Percentiles rank a stretch among this genome's conserved stretches.
phyloP scores from a whole-genome alignment of 2,329 filamentous ascomycete genomes.

The Aureobasidium mangrovei region DNA sequence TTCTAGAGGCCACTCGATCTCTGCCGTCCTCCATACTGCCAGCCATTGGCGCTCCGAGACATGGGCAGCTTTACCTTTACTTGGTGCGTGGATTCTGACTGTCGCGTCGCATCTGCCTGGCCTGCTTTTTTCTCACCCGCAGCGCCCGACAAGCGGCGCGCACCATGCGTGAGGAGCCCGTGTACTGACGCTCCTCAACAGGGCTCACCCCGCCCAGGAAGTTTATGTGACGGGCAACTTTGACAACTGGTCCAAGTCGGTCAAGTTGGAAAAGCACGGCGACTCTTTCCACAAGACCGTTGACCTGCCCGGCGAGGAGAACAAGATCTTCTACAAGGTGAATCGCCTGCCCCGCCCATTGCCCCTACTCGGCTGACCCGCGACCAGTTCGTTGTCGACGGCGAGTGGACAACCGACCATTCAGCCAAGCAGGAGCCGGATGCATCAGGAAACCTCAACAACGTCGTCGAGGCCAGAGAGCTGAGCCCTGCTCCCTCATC shows the following conservation, averaged over 20 bases:
- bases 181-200: slow-evolving; percentile 33
- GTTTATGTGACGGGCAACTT: slow-evolving; percentile 96
- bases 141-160: background rate
- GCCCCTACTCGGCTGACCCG: slow-evolving; percentile 13
- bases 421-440: slow-evolving; percentile 75
- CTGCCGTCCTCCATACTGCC: background rate
- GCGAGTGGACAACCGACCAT: slow-evolving; percentile 76
- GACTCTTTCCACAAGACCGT: slow-evolving; percentile 73
- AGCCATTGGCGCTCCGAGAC: slow-evolving; percentile 18
- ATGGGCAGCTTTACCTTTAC: slow-evolving; percentile 64
- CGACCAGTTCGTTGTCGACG: slow-evolving; percentile 85
- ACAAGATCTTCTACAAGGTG: slow-evolving; percentile 89
- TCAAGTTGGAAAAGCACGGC: slow-evolving; percentile 70
- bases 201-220: slow-evolving; percentile 74
- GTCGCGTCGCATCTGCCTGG: background rate
- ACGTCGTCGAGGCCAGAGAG: slow-evolving; percentile 71
- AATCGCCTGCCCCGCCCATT: background rate
- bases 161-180: background rate
- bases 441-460: slow-evolving; percentile 79
- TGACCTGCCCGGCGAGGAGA: slow-evolving; percentile 47
- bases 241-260: slow-evolving; percentile 83
- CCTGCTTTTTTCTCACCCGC: background rate
- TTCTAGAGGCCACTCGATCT: background rate
- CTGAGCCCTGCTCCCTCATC: slow-evolving; percentile 47
- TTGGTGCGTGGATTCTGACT: slow-evolving; percentile 46